phyloP scores from a whole-genome alignment of 2,329 filamentous ascomycete species.

The Sarocladium strictum region DNA sequence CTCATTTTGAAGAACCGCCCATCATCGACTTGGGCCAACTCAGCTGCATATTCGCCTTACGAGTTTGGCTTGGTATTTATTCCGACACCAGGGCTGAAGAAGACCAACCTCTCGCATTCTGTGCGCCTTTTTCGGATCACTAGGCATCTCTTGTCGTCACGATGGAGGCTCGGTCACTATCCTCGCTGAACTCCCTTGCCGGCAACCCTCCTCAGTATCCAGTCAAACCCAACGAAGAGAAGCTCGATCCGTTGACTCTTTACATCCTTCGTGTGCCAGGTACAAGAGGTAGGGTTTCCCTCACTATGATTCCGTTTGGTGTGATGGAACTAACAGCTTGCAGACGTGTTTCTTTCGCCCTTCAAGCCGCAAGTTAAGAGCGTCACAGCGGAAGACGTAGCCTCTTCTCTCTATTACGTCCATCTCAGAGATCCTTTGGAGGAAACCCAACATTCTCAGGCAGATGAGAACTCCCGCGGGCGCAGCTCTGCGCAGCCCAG shows the following conservation, averaged over 20 bases:
- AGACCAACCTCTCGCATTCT: no score
- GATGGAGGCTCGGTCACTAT: slow-evolving; percentile 79
- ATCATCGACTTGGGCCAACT: no score
- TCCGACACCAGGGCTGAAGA: no score
- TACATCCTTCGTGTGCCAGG: slow-evolving; percentile 94
- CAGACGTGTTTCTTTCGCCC: slow-evolving; percentile 88
- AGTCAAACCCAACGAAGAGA: slow-evolving; percentile 64
- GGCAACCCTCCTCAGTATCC: slow-evolving; percentile 83
- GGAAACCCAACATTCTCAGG: background rate
- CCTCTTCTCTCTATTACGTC: slow-evolving; percentile 84
- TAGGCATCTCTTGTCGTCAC: no score
- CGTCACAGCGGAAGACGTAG: slow-evolving; percentile 81
- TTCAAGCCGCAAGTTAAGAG: slow-evolving; percentile 84
- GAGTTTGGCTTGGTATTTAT: no score
- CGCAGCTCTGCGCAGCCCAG: slow-evolving; percentile 36
- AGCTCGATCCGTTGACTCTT: slow-evolving; percentile 67
- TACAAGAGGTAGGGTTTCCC: slow-evolving; percentile 62
- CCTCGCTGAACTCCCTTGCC: slow-evolving; percentile 72
- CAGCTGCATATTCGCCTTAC: no score
- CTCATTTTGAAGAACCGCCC: no score
- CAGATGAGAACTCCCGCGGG: slow-evolving; percentile 33
- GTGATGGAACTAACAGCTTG: slow-evolving; percentile 12
- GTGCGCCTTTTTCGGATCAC: background rate
- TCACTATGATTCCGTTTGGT: background rate
- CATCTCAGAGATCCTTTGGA: slow-evolving; percentile 47